Evolutionary conservation across 805 yeast species (phyloP), one percentile per base, ranked within the genome.

Genomic region (Zygotorulaspora chibaensis): DNA sequence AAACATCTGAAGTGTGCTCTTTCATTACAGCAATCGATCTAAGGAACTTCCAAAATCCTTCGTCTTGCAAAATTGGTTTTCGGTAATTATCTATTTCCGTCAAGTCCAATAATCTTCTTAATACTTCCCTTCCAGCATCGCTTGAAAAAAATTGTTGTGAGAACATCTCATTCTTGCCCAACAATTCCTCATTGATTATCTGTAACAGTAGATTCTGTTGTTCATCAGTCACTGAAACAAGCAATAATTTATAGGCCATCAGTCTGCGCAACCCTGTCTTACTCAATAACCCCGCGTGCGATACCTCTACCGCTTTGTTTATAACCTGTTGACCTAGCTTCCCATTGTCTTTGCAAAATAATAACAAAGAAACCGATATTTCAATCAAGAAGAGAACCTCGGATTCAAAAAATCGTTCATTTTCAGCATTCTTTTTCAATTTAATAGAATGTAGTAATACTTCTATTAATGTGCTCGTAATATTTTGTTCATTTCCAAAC

Each of bases 21-120:
- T 73, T 67, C 33, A 72, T 64, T 0, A 79, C 68, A 0, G 80
- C 80, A 42, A 79, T 64, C 2, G 62, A 51, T 53, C 83, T 67
- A 43, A 81, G 56, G 0, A 76, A 50, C 42, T 72, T 75, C 87
- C 88, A 82, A 55, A 71, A 81, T 9, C 66, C 63, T 42, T 71
- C 73, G 42, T 80, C 71, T 40, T 81, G 70, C 20, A 83, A 55
- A 1, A 86, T 78, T 44, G 49, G 45, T 8, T 49, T 40, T 29
- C 54, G 53, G 38, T 60, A 58, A 18, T 53, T 53, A 17, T 54
- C 57, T 20, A 50, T 56, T 8, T 57, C 57, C 2, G 65, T 53
- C 15, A 63, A 40, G 56, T 73, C 35, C 71, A 61, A 38, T 70
- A 68, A 26, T 70, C 73, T 35, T 56, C 55, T 15, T 75, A 85